Conservation (phyloP, 2,329 filamentous ascomycete genomes). For the Sporothrix pseudoabietina region DNA sequence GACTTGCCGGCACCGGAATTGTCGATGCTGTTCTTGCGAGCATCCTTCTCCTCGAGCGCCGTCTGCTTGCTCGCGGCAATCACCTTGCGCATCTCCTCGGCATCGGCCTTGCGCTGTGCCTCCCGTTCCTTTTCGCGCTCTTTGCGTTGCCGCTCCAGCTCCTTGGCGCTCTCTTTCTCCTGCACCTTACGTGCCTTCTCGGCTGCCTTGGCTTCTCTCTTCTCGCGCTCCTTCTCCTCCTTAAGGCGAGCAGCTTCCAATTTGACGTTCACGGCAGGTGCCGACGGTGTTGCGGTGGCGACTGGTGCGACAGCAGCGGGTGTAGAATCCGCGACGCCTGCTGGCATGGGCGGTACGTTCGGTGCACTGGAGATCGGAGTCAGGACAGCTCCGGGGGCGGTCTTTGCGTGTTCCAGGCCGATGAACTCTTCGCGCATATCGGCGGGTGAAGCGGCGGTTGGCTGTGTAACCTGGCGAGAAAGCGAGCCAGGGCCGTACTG, state of each 20-base stretch:
- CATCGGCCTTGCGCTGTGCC: slow-evolving; percentile 54
- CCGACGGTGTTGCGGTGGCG: neutral
- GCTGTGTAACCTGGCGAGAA: slow-evolving; percentile 55
- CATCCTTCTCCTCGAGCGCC: slow-evolving; percentile 59
- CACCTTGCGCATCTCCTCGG: slow-evolving; percentile 63
- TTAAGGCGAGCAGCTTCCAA: slow-evolving; percentile 44
- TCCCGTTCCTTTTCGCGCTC: slow-evolving; percentile 45
- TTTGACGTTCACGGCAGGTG: slow-evolving; percentile 36
- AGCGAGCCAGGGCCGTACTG: slow-evolving; percentile 40
- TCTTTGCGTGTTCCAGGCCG: slow-evolving; percentile 66
- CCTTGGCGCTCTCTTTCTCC: slow-evolving; percentile 51
- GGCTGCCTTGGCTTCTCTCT: slow-evolving; percentile 65
- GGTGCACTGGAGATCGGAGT: slow-evolving; percentile 36
- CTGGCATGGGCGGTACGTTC: slow-evolving; percentile 40
- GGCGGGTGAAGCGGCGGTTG: slow-evolving; percentile 44
- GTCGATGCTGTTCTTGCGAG: slow-evolving; percentile 42
- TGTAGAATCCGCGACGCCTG: slow-evolving; percentile 41
- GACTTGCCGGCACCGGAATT: neutral
- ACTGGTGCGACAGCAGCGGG: slow-evolving; percentile 30
- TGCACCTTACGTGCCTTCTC: slow-evolving; percentile 52
- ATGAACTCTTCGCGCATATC: slow-evolving; percentile 57
- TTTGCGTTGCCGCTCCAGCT: slow-evolving; percentile 49
- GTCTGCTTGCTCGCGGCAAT: slow-evolving; percentile 67
- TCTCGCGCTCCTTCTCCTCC: slow-evolving; percentile 66
- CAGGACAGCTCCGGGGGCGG: slow-evolving; percentile 54